phyloP scores from a whole-genome alignment of 345 rosid species.

The Salix exigua region DNA sequence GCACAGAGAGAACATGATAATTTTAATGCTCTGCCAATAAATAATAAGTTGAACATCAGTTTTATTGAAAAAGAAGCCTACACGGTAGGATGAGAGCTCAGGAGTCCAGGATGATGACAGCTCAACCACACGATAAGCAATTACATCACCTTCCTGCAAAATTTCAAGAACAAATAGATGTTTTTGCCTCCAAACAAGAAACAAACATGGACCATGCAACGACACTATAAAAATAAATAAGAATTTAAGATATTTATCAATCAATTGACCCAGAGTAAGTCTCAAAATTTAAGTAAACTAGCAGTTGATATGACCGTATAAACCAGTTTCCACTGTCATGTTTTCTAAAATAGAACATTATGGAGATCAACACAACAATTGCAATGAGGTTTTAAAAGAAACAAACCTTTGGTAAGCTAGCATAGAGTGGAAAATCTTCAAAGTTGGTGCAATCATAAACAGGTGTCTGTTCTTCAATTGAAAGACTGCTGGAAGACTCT shows the following conservation, averaged over 20 bases:
- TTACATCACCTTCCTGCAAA: slow-evolving; percentile 80
- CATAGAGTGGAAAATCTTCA: slow-evolving; percentile 59
- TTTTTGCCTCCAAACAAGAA: slow-evolving; percentile 4
- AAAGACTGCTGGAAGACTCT: slow-evolving; percentile 30
- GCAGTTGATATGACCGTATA: neutral
- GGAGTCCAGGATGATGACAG: slow-evolving; percentile 91
- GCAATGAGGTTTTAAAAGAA: slow-evolving; percentile 10
- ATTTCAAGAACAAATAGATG: slow-evolving; percentile 6
- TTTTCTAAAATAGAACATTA: neutral
- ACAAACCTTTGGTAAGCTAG: slow-evolving; percentile 62
- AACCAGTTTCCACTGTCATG: neutral
- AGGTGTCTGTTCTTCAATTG: slow-evolving; percentile 35
- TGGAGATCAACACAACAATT: neutral
- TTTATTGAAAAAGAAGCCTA: slow-evolving; percentile 26
- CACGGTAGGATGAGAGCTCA: slow-evolving; percentile 70
- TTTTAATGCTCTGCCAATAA: neutral
- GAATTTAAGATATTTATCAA: neutral
- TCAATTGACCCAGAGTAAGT: neutral
- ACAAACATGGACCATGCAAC: neutral
- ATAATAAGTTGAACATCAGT: slow-evolving; percentile 8
- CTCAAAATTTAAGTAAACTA: neutral
- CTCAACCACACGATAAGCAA: slow-evolving; percentile 87
- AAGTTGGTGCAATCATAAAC: slow-evolving; percentile 39
- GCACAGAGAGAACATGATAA: slow-evolving; percentile 15
- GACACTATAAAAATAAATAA: neutral